These are phyloP conservation scores for Blastobotrys arbuscula DNA, from an alignment of 1,139 yeast species.

Conservation along the genomic window DNA sequence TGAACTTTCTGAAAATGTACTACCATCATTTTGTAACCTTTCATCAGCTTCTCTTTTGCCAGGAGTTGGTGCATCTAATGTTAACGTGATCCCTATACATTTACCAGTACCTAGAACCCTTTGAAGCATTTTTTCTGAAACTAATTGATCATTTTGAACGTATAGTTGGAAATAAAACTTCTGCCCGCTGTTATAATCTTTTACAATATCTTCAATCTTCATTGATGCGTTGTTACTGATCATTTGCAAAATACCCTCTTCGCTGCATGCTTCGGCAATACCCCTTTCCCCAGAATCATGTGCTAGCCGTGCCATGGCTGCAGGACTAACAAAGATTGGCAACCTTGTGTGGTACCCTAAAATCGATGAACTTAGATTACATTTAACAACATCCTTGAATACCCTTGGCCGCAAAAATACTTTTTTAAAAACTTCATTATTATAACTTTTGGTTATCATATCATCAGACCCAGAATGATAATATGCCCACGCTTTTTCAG, in stretches of 20 bases:
- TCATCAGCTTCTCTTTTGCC: constrained; percentile 70
- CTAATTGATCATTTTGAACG: constrained; percentile 55
- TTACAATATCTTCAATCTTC: constrained; percentile 65
- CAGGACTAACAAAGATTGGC: constrained; percentile 77
- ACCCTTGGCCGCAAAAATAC: constrained; percentile 45
- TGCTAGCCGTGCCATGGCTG: constrained; percentile 76
- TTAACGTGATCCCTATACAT: constrained; percentile 66
- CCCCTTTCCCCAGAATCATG: constrained; percentile 67
- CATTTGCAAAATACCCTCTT: constrained; percentile 69
- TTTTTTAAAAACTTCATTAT: constrained; percentile 44
- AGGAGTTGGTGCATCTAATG: constrained; percentile 79
- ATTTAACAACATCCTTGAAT: constrained; percentile 43
- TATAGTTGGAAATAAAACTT: constrained; percentile 62
- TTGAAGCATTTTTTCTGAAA: constrained; percentile 49
- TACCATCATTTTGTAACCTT: constrained; percentile 41
- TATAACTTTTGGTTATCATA: constrained; percentile 45
- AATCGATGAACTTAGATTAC: constrained; percentile 37
- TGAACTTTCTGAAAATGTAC: constrained; percentile 34
- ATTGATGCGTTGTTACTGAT: constrained; percentile 75
- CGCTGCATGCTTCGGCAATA: constrained; percentile 66
- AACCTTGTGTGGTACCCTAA: constrained; percentile 46
- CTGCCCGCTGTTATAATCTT: constrained; percentile 35
- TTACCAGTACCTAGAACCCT: constrained; percentile 41
- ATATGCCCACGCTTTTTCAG: constrained; percentile 51
- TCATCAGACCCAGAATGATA: constrained; percentile 53